Evolutionary conservation across 1,284 basidiomycete genomes (phyloP), one percentile per base, ranked within the genome.

Genomic region (Ceratobasidium sp.): DNA sequence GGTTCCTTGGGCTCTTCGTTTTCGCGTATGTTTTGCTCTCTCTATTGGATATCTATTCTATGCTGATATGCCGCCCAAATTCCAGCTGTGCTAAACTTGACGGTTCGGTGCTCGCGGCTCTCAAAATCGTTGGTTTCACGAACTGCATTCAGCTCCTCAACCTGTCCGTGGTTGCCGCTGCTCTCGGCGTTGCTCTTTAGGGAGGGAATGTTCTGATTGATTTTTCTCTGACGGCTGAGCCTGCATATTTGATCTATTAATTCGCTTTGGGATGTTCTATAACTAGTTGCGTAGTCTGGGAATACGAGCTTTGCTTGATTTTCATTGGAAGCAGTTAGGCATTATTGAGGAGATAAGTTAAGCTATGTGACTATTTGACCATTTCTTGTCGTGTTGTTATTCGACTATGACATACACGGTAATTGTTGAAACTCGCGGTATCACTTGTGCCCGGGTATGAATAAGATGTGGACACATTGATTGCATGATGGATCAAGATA

Each of bases 21-120:
- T 4, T 33, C 7, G n/a, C 51, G 72, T 75, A 33, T 51, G 72
- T 64, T 67, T n/a, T n/a, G n/a, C n/a, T n/a, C n/a, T n/a, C n/a
- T n/a, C n/a, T n/a, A n/a, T n/a, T n/a, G n/a, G n/a, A n/a, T n/a
- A n/a, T n/a, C n/a, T n/a, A n/a, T n/a, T n/a, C n/a, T n/a, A n/a
- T n/a, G n/a, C n/a, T n/a, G n/a, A n/a, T n/a, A n/a, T n/a, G n/a
- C n/a, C n/a, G n/a, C n/a, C n/a, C n/a, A n/a, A n/a, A n/a, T n/a
- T n/a, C 39, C 26, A 69, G 67, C 10, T 69, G 26, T 53, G 26
- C 15, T 28, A 40, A 39, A 18, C 39, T 69, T 23, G 67, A 69
- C 20, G 67, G 12, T 12, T 26, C 44, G 2, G 67, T 69, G 20
- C 18, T 56, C 20, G 51, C 39, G 33, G 4, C 40, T 33, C 7